These are phyloP conservation scores for Clavulina sp. DNA, from an alignment of 768 basidiomycete genomes.

Conservation along the genomic window DNA sequence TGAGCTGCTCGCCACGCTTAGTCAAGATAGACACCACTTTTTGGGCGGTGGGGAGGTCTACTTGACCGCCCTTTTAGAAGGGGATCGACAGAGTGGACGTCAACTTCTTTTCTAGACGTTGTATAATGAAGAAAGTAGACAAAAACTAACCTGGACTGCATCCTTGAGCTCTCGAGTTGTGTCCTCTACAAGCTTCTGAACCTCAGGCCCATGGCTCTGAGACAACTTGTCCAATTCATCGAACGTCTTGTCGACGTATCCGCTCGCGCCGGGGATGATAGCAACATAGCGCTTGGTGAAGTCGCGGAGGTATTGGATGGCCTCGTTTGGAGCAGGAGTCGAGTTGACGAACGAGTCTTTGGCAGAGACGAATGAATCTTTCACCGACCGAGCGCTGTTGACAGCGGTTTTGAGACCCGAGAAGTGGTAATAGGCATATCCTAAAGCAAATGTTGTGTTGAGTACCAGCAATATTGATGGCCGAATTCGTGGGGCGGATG, in stretches of 20 bases:
- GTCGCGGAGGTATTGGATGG: conserved; percentile 23
- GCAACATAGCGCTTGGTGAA: conserved; percentile 26
- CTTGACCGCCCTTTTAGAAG: conserved; percentile 8
- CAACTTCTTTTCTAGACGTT: no score
- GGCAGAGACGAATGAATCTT: conserved; percentile 16
- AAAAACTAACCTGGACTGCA: conserved; percentile 10
- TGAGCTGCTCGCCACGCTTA: conserved; percentile 15
- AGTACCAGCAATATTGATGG: no score
- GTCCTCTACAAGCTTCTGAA: conserved; percentile 21
- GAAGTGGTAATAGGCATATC: conserved; percentile 26
- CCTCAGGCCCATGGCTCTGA: conserved; percentile 25
- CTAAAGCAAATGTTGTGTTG: no score
- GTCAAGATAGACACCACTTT: conserved; percentile 17
- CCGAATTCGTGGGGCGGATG: no score
- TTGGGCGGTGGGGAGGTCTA: conserved; percentile 16
- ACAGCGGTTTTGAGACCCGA: conserved; percentile 24
- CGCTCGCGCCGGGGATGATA: conserved; percentile 23
- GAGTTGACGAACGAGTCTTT: conserved; percentile 15
- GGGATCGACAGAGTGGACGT: not conserved
- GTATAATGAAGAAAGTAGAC: not conserved
- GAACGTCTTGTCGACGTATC: conserved; percentile 27
- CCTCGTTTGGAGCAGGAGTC: conserved; percentile 19
- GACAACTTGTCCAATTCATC: conserved; percentile 25
- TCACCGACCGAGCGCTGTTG: conserved; percentile 19
- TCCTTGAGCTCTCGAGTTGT: conserved; percentile 23